Evolutionary conservation across 2,329 filamentous ascomycete genomes (phyloP).

Genomic region (Curvularia eragrostidis): DNA sequence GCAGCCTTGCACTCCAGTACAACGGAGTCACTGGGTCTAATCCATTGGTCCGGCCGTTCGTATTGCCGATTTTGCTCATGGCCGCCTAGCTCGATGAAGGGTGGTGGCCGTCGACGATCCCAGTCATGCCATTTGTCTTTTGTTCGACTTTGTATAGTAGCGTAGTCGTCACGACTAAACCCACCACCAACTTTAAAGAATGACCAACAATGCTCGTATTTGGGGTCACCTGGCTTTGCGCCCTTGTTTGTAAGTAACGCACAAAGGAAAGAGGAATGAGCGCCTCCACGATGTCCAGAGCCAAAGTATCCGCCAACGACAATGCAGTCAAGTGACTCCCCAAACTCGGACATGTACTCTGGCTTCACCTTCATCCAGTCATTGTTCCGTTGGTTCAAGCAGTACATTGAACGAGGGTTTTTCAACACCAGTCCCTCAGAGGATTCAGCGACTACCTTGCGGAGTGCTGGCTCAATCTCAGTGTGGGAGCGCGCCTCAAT

Average conservation of each 20-base stretch:
- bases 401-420: slow-evolving; percentile 86
- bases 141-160: slow-evolving; percentile 79
- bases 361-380: slow-evolving; percentile 99
- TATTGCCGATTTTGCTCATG: slow-evolving; percentile 68
- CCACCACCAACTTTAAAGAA: slow-evolving; percentile 99
- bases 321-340: slow-evolving; percentile 88
- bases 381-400: slow-evolving; percentile 86
- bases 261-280: slow-evolving; percentile 86
- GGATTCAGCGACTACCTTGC: slow-evolving; percentile 82
- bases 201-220: slow-evolving; percentile 82
- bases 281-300: slow-evolving; percentile 82
- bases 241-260: slow-evolving; percentile 78
- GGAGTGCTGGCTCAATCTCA: slow-evolving; percentile 79
- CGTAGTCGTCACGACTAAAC: slow-evolving; percentile 84
- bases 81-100: slow-evolving; percentile 81
- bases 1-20: slow-evolving; percentile 90
- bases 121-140: slow-evolving; percentile 92
- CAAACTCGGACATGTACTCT: slow-evolving; percentile 97
- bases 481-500: slow-evolving; percentile 69
- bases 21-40: slow-evolving; percentile 84
- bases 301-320: slow-evolving; percentile 94
- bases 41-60: slow-evolving; percentile 91
- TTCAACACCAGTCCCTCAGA: slow-evolving; percentile 93
- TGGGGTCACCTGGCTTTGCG: slow-evolving; percentile 61
- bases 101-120: slow-evolving; percentile 78